Evolutionary conservation across 345 rosid genomes (phyloP).

Genomic region (Lumnitzera racemosa): DNA sequence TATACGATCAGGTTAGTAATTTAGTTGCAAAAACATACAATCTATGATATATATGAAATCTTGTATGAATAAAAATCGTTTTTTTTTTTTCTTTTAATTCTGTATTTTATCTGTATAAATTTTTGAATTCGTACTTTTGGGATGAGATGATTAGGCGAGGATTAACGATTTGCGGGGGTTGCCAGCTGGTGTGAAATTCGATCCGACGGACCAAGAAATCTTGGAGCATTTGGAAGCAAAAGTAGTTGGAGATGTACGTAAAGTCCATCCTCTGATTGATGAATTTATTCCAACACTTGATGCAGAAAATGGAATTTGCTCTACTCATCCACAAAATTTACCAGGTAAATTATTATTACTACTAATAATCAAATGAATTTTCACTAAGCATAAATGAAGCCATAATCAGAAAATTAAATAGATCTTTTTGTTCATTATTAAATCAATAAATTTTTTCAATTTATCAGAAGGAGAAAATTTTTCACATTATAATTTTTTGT

Average conservation of each 20-base stretch:
- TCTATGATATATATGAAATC: too few species aligned
- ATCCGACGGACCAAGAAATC: constrained; percentile 88
- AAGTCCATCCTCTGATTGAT: constrained; percentile 77
- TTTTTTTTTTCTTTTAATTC: background rate
- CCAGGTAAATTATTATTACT: constrained; percentile 43
- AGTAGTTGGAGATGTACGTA: constrained; percentile 37
- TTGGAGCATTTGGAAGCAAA: constrained; percentile 85
- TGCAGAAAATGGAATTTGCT: constrained; percentile 90
- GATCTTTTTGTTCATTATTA: too few species aligned
- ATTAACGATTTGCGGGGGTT: constrained; percentile 73
- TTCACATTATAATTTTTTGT: too few species aligned
- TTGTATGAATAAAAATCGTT: too few species aligned
- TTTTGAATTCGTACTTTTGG: background rate
- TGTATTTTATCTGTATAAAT: constrained; percentile 1
- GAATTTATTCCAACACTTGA: constrained; percentile 83
- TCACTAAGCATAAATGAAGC: background rate
- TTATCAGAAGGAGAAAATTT: too few species aligned
- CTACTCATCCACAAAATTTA: constrained; percentile 83
- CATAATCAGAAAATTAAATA: background rate
- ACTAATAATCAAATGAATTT: background rate
- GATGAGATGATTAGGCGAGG: constrained; percentile 30
- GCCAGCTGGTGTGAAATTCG: constrained; percentile 93
- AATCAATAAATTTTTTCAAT: too few species aligned
- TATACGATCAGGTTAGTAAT: constrained; percentile 51
- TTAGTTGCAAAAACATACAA: constrained; percentile 4